These are phyloP conservation scores for Rhynchosporium secalis DNA, from an alignment of 2,329 filamentous ascomycete genomes.

Conservation along the genomic window DNA sequence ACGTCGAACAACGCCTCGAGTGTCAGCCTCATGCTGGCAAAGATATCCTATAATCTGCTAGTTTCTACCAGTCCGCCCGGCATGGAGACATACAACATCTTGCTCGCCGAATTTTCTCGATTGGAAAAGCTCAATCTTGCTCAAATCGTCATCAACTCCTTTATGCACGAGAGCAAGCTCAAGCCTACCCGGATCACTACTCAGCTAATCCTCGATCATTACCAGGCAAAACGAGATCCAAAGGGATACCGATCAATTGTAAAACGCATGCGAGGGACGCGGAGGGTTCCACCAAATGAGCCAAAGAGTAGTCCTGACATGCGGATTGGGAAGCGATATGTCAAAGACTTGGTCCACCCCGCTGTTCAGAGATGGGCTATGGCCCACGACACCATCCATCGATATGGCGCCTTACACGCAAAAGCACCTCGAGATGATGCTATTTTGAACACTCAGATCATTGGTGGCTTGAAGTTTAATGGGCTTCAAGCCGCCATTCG, in stretches of 20 bases:
- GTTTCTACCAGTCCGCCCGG: slow-evolving; percentile 61
- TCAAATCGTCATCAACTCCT: slow-evolving; percentile 53
- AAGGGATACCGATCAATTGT: slow-evolving; percentile 33
- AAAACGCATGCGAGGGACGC: slow-evolving; percentile 34
- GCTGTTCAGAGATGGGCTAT: slow-evolving; percentile 32
- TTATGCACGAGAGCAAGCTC: slow-evolving; percentile 44
- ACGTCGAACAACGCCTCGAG: slow-evolving; percentile 18
- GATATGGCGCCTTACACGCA: slow-evolving; percentile 24
- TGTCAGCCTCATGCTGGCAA: slow-evolving; percentile 37
- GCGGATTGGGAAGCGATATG: slow-evolving; percentile 21
- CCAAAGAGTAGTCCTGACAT: slow-evolving; percentile 20
- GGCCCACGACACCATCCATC: slow-evolving; percentile 28
- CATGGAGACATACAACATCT: slow-evolving; percentile 68
- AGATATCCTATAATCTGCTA: slow-evolving; percentile 64
- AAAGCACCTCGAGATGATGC: slow-evolving; percentile 32
- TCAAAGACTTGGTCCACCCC: slow-evolving; percentile 18
- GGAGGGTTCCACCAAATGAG: slow-evolving; percentile 5
- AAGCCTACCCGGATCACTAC: slow-evolving; percentile 32
- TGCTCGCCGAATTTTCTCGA: slow-evolving; percentile 65
- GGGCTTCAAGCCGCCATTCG: slow-evolving; percentile 30
- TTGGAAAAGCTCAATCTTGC: slow-evolving; percentile 51
- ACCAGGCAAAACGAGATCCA: slow-evolving; percentile 28
- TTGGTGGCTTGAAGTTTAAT: slow-evolving; percentile 30
- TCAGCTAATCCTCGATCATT: slow-evolving; percentile 38
- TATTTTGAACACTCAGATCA: slow-evolving; percentile 37